phyloP scores from a whole-genome alignment of 78 protist genomes.

The Diacronema lutheri region DNA sequence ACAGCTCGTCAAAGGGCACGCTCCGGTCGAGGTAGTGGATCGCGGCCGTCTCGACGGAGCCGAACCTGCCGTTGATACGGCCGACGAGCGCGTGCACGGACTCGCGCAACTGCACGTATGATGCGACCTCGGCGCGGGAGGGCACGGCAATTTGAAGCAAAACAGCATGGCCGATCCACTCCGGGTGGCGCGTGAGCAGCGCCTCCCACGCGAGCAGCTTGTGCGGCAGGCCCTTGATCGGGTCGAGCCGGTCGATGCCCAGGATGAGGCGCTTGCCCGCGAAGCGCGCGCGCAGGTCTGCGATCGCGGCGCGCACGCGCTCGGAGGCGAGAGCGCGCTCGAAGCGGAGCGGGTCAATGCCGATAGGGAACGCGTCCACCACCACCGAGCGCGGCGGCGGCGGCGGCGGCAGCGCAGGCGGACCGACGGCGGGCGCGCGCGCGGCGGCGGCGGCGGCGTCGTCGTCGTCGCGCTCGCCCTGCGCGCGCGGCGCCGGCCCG shows the following conservation, averaged over 20 bases:
- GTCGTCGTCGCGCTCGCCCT: too few relatives aligned
- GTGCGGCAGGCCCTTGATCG: slow-evolving; percentile 80
- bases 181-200: slow-evolving; percentile 58
- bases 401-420: too few relatives aligned
- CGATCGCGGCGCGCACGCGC: not conserved
- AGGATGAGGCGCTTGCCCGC: slow-evolving; percentile 17
- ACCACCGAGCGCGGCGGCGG: not conserved
- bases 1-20: slow-evolving; percentile 44
- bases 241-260: slow-evolving; percentile 84
- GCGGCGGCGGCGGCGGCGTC: too few relatives aligned
- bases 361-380: slow-evolving; percentile 33
- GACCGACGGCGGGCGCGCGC: too few relatives aligned
- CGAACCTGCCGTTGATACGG: slow-evolving; percentile 46
- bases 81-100: slow-evolving; percentile 11
- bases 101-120: slow-evolving; percentile 15
- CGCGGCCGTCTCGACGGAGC: slow-evolving; percentile 48
- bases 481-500: too few relatives aligned
- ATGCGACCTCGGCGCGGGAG: slow-evolving; percentile 24
- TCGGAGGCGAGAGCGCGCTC: not conserved
- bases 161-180: slow-evolving; percentile 23
- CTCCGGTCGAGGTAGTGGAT: slow-evolving; percentile 77
- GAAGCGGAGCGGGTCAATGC: slow-evolving; percentile 30
- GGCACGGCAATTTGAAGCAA: slow-evolving; percentile 55
- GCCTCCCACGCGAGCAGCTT: slow-evolving; percentile 73
- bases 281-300: not conserved